phyloP scores from a whole-genome alignment of 768 basidiomycete species.

The Leucocoprinus sp. region DNA sequence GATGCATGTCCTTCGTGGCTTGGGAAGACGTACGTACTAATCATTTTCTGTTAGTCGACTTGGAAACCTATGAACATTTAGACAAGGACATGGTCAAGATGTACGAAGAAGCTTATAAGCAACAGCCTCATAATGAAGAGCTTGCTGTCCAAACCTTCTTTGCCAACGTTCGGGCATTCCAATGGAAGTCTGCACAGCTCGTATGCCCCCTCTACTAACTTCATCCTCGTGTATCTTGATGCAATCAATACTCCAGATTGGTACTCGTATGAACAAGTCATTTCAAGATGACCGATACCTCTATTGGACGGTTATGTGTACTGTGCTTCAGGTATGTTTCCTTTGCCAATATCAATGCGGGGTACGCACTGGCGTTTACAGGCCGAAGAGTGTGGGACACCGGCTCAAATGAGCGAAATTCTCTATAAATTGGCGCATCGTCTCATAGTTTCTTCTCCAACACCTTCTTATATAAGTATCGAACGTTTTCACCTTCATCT shows the following conservation, averaged over 20 bases:
- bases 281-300: conserved; percentile 77
- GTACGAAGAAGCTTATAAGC: conserved; percentile 83
- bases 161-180: conserved; percentile 68
- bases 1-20: conserved; percentile 74
- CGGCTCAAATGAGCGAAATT: conserved; percentile 52
- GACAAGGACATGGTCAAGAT: conserved; percentile 76
- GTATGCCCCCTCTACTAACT: conserved; percentile 28
- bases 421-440: conserved; percentile 74
- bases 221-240: conserved; percentile 4
- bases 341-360: neutral
- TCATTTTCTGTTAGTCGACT: neutral
- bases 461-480: conserved; percentile 53
- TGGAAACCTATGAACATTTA: conserved; percentile 13
- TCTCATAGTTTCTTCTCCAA: conserved; percentile 54
- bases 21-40: conserved; percentile 52
- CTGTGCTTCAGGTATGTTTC: conserved; percentile 60
- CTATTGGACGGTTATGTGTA: conserved; percentile 78
- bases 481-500: conserved; percentile 78
- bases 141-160: conserved; percentile 80
- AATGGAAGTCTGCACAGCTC: conserved; percentile 85
- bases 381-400: conserved; percentile 65
- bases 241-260: conserved; percentile 40
- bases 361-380: conserved; percentile 18
- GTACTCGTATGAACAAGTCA: conserved; percentile 75
- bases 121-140: conserved; percentile 75